Base-by-base conservation (phyloP, 129 eudicot genomes). In the Flaveria brownii region DNA sequence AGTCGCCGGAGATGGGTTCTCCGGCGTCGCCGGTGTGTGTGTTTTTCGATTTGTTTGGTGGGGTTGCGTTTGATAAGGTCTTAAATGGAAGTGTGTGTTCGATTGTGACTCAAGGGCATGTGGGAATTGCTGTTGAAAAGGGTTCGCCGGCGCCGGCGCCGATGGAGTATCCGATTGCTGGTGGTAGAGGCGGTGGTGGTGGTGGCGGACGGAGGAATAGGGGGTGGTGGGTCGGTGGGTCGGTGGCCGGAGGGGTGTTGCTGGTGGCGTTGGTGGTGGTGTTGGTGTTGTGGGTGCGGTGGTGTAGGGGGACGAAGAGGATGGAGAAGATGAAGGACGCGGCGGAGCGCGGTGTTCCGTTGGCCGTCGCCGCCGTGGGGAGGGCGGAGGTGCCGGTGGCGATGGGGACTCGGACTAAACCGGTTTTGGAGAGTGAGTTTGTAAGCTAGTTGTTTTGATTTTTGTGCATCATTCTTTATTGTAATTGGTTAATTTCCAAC, bases 321-420 rank as follows among this genome's bases (percentile, higher is more conserved):
- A 84, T 85, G 5, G 83, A 77, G 70, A 83, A 71, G 66, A 82
- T 93, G 90, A 96, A 78, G 75, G 86, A 71, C 68, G 92, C 82
- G 56, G 86, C 97, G 51, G 97, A 90, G 30, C 51, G 81, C 33
- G 88, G 91, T 25, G 93, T 68, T 61, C 79, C 92, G 9, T 74
- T 90, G 81, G 36, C 81, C 16, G 81, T 81, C 78, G 74, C 96
- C 62, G 83, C 71, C 23, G 86, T 88, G 2, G 96, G 96, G 60
- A 51, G 77, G 71, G 80, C 87, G 30, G 91, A 80, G 81, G 87
- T 89, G 70, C 97, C 97, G 59, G 88, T 88, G 81, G 98, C 97
- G 13, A 71, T 74, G 77, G 89, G 78, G 52, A 93, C 92, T 49
- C 81, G 98, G 70, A 93, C 98, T 6, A 85, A 83, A 73, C 98